phyloP scores from a whole-genome alignment of 768 basidiomycete species.

The Leccinum subtestaceum region DNA sequence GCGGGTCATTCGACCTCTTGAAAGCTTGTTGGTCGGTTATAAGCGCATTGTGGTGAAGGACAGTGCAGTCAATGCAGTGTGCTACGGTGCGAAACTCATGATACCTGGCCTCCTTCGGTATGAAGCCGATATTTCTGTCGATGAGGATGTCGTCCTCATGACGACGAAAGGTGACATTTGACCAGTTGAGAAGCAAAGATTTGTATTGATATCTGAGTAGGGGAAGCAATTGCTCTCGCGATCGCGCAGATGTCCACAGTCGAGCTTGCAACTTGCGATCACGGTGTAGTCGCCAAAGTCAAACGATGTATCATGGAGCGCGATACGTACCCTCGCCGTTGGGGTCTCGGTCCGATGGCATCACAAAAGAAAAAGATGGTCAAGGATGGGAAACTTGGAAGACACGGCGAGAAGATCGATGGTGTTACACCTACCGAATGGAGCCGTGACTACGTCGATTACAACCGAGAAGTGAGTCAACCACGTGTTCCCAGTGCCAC shows the following conservation, averaged over 20 bases:
- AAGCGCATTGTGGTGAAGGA: constrained; percentile 99
- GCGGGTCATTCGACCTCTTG: constrained; percentile 90
- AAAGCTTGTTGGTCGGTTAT: constrained; percentile 91
- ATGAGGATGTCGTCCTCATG: constrained; percentile 98
- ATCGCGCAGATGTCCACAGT: constrained; percentile 99
- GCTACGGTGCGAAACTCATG: constrained; percentile 99
- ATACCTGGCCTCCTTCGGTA: constrained; percentile 97
- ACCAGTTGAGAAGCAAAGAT: neutral
- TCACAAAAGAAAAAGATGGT: constrained; percentile 97
- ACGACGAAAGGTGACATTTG: constrained; percentile 81
- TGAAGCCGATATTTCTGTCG: constrained; percentile 88
- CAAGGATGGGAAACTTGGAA: constrained; percentile 96
- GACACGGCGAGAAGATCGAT: constrained; percentile 86
- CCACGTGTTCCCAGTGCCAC: neutral
- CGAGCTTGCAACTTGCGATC: constrained; percentile 96
- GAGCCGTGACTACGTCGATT: constrained; percentile 93
- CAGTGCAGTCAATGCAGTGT: constrained; percentile 97
- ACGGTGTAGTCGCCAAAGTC: constrained; percentile 98
- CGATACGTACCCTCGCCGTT: constrained; percentile 95
- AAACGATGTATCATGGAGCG: constrained; percentile 99
- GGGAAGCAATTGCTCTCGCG: constrained; percentile 91
- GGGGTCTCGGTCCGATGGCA: constrained; percentile 98
- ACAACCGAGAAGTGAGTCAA: constrained; percentile 62
- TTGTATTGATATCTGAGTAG: constrained; percentile 34
- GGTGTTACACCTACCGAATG: constrained; percentile 88